Conservation (phyloP, 179 eudicot genomes). For the Drosera spatulata region DNA sequence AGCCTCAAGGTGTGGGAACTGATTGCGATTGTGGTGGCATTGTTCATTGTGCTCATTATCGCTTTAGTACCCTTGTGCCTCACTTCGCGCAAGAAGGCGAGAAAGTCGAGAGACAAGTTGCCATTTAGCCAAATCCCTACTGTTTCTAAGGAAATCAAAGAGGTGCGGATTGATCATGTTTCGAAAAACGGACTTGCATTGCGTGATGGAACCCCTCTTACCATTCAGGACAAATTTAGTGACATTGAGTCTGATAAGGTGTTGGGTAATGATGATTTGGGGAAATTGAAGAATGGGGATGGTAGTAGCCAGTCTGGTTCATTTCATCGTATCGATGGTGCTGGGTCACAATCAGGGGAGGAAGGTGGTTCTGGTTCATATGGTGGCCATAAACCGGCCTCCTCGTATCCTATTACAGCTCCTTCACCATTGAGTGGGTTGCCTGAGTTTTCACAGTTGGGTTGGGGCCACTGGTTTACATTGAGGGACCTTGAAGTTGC, state of each 20-base stretch:
- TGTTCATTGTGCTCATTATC: constrained; percentile 50
- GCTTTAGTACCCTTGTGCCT: constrained; percentile 35
- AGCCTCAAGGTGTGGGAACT: constrained; percentile 82
- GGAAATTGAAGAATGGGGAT: constrained; percentile 50
- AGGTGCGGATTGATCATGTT: constrained; percentile 68
- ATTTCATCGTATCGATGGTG: constrained; percentile 44
- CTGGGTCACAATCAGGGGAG: constrained; percentile 68
- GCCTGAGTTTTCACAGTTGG: constrained; percentile 90
- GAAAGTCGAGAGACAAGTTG: constrained; percentile 25
- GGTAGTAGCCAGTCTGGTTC: constrained; percentile 65
- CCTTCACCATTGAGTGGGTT: constrained; percentile 87
- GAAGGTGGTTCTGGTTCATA: constrained; percentile 60
- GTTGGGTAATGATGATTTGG: constrained; percentile 48
- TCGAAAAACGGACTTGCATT: constrained; percentile 36
- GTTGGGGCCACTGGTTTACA: constrained; percentile 99
- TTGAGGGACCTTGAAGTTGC: constrained; percentile 86
- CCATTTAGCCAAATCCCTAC: constrained; percentile 71
- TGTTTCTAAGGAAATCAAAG: constrained; percentile 86
- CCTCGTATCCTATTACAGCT: constrained; percentile 69
- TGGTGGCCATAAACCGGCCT: constrained; percentile 39
- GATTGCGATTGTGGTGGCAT: constrained; percentile 59
- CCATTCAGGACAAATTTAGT: constrained; percentile 71
- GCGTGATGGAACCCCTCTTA: constrained; percentile 53
- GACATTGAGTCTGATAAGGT: constrained; percentile 60
- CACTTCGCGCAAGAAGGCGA: constrained; percentile 58